Percentiles rank a stretch among this genome's conserved stretches.
phyloP scores from a whole-genome alignment of 1,284 basidiomycete species.

The Afroboletus lepidellus region DNA sequence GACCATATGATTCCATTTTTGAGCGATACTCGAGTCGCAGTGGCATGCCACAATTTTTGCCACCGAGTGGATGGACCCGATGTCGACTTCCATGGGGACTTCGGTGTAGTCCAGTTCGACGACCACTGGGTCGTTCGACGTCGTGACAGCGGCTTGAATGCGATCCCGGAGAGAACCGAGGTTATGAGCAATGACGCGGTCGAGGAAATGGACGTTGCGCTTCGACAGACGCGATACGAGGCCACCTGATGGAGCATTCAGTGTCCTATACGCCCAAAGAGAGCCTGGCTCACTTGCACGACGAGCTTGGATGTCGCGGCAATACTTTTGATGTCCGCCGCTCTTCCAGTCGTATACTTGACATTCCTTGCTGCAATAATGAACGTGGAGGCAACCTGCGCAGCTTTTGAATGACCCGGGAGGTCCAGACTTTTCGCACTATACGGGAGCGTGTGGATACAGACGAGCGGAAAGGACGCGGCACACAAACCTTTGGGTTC shows the following conservation, averaged over 20 bases:
- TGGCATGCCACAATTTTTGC: conserved; percentile 19
- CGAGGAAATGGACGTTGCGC: conserved; percentile 26
- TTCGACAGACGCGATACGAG: conserved; percentile 25
- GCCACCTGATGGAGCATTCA: conserved; percentile 19
- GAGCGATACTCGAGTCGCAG: conserved; percentile 21
- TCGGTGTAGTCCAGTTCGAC: conserved; percentile 30
- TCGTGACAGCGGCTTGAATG: conserved; percentile 15
- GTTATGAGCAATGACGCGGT: conserved; percentile 23
- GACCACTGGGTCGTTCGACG: conserved; percentile 17
- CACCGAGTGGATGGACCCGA: conserved; percentile 18
- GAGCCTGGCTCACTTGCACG: conserved; percentile 20
- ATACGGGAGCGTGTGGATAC: neutral
- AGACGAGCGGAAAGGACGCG: neutral
- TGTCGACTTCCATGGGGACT: conserved; percentile 16
- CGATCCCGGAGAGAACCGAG: conserved; percentile 18
- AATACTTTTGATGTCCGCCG: conserved; percentile 28
- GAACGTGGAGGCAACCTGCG: conserved; percentile 28
- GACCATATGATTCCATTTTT: conserved; percentile 30
- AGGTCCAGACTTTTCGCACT: conserved; percentile 30
- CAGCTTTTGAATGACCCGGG: conserved; percentile 30
- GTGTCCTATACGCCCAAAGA: neutral
- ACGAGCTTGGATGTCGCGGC: conserved; percentile 28
- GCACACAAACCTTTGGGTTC: conserved; percentile 23
- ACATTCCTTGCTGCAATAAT: conserved; percentile 34
- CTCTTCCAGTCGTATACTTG: conserved; percentile 32